These are phyloP conservation scores for Colletotrichum orbiculare DNA, from an alignment of 2,329 filamentous ascomycete species.

Conservation along the genomic window DNA sequence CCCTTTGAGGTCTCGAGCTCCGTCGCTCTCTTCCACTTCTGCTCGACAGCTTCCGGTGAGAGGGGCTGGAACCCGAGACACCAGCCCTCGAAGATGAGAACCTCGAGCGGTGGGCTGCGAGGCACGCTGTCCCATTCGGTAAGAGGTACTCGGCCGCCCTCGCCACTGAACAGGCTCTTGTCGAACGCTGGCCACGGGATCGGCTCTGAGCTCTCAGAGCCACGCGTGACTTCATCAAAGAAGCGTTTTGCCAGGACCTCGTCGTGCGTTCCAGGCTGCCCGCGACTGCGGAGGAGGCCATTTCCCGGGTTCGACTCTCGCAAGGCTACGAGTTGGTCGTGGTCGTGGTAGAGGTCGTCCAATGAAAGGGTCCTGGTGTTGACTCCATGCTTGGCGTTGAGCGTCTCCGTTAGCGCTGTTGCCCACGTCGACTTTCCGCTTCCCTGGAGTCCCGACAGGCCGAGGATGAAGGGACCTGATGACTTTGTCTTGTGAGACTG, in stretches of 20 bases:
- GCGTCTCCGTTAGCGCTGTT: slow-evolving; percentile 23
- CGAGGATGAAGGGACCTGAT: slow-evolving; percentile 23
- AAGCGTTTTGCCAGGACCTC: slow-evolving; percentile 26
- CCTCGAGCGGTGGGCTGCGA: slow-evolving; percentile 23
- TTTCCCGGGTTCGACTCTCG: slow-evolving; percentile 24
- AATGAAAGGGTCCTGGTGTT: slow-evolving; percentile 32
- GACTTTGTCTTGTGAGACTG: slow-evolving; percentile 5
- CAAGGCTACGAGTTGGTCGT: slow-evolving; percentile 21
- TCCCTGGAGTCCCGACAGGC: slow-evolving; percentile 33
- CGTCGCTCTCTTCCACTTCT: slow-evolving; percentile 29
- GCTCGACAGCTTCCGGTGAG: neutral
- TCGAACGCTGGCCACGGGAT: slow-evolving; percentile 33
- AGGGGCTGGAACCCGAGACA: slow-evolving; percentile 34
- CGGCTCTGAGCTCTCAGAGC: neutral
- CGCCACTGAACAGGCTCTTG: slow-evolving; percentile 30
- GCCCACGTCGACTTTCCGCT: slow-evolving; percentile 37
- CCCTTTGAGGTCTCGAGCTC: neutral
- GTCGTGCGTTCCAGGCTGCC: slow-evolving; percentile 33
- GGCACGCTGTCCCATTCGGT: slow-evolving; percentile 23
- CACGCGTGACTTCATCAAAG: slow-evolving; percentile 14
- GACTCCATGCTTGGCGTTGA: slow-evolving; percentile 28
- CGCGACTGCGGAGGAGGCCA: slow-evolving; percentile 24
- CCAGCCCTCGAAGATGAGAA: slow-evolving; percentile 35
- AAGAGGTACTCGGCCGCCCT: slow-evolving; percentile 21
- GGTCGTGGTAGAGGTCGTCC: slow-evolving; percentile 34